Evolutionary conservation across 208 protist species (phyloP).

Genomic region (Trypanosoma boissoni): DNA sequence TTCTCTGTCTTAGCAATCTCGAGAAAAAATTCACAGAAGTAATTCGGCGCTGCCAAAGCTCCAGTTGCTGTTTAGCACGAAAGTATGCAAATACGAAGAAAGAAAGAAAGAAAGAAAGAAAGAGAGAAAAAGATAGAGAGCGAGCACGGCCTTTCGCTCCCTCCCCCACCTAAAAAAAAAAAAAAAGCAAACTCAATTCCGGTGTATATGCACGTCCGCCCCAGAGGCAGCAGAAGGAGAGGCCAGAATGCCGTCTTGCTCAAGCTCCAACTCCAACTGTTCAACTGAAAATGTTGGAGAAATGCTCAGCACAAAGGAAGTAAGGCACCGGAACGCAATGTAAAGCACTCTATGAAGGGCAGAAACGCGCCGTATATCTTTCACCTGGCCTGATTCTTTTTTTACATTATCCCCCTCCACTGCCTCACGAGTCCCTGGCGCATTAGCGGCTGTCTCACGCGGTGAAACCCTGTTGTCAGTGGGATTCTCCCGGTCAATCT

Average conservation of each 20-base stretch:
- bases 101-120: too few species aligned
- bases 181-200: not conserved
- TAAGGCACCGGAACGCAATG: conserved; percentile 49
- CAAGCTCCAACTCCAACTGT: conserved; percentile 53
- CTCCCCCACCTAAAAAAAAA: not conserved
- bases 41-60: too few species aligned
- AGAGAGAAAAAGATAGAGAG: too few species aligned
- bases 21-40: too few species aligned
- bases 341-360: conserved; percentile 34
- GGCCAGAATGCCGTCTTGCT: conserved; percentile 53
- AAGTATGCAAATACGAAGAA: too few species aligned
- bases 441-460: too few species aligned
- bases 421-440: not conserved
- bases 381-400: not conserved
- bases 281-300: conserved; percentile 69
- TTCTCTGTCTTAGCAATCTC: too few species aligned
- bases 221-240: conserved; percentile 3
- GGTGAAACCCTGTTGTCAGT: too few species aligned
- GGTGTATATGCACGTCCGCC: conserved; percentile 4
- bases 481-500: too few species aligned
- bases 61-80: too few species aligned
- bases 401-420: not conserved
- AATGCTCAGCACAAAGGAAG: conserved; percentile 63
- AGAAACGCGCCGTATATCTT: conserved; percentile 19
- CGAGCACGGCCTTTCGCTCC: not conserved